Percentiles rank a stretch among this genome's conserved stretches.
Conservation (phyloP, 2,329 filamentous ascomycete genomes). For the Stachybotrys chlorohalonatus region DNA sequence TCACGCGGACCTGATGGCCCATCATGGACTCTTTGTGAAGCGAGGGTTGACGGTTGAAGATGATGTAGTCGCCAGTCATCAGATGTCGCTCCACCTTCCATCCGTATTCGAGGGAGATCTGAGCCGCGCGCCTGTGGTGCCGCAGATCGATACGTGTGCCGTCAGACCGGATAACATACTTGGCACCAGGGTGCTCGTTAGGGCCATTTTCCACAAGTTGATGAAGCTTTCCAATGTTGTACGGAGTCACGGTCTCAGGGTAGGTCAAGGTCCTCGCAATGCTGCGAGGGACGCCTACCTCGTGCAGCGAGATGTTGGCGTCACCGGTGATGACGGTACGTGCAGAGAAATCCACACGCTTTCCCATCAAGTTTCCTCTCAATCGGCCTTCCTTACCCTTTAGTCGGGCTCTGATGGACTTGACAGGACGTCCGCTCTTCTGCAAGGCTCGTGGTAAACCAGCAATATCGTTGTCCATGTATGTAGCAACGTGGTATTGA, state of each 20-base stretch:
- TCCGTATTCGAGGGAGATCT: slow-evolving; percentile 84
- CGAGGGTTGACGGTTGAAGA: slow-evolving; percentile 99
- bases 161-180: slow-evolving; percentile 90
- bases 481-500: slow-evolving; percentile 96
- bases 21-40: slow-evolving; percentile 99
- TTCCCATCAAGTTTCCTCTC: slow-evolving; percentile 98
- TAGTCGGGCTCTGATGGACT: slow-evolving; percentile 90
- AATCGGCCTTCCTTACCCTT: slow-evolving; percentile 99
- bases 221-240: slow-evolving; percentile 92
- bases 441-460: slow-evolving; percentile 90
- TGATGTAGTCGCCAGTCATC: slow-evolving; percentile 92
- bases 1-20: slow-evolving; percentile 94
- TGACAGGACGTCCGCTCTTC: slow-evolving; percentile 93
- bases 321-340: slow-evolving; percentile 99
- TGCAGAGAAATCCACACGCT: slow-evolving; percentile 97
- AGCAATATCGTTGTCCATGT: slow-evolving; percentile 99
- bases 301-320: slow-evolving; percentile 89
- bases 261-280: slow-evolving; percentile 93
- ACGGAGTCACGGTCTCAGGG: slow-evolving; percentile 92
- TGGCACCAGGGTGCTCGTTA: slow-evolving; percentile 89
- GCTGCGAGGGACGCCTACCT: slow-evolving; percentile 91
- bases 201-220: slow-evolving; percentile 87
- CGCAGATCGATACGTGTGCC: slow-evolving; percentile 91
- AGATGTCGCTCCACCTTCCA: slow-evolving; percentile 99
- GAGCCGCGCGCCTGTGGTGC: slow-evolving; percentile 79